Evolutionary conservation across 164 flowering plant genomes (phyloP), one percentile per base, ranked within the genome.

Genomic region (Macadamia integrifolia): DNA sequence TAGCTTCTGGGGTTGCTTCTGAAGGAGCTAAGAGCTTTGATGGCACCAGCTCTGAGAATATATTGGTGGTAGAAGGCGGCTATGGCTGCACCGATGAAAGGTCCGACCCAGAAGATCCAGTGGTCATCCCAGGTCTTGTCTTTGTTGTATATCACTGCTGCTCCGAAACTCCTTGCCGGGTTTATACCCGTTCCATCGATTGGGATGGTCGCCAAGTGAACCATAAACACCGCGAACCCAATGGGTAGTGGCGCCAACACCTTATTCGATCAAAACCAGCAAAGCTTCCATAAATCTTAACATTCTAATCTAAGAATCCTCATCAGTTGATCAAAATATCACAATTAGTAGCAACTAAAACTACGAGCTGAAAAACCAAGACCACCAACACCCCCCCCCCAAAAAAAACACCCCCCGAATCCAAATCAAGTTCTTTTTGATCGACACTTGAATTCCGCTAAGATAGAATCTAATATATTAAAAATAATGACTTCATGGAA

Each of bases 61-160:
- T 9, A 78, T 62, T 81, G 81, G 78, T 81, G 81, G 58, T 83
- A 85, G 56, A 83, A 43, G 3, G 88, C 84, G 6, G 87, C 87
- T 14, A 82, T 69, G 4, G 83, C 78, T 2, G 88, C 88, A 0
- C 88, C 88, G 15, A 78, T 73, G 73, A 84, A 84, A 11, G 88
- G 88, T 46, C 88, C 88, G 15, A 79, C 84, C 88, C 88, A 84
- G 82, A 84, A 82, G 10, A 84, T 80, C 87, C 84, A 82, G 85
- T 80, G 87, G 68, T 83, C 83, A 62, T 78, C 70, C 86, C 86
- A 83, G 5, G 84, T 74, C 71, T 81, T 76, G 18, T 64, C 58
- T 13, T 71, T 7, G 75, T 79, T 76, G 75, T 64, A 83, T 57
- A 81, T 76, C 29, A 81, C 81, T 0, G 83, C 83, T 29, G 84